phyloP scores from a whole-genome alignment of 805 yeast species.

The Kodamaea hsintzibuensis region DNA sequence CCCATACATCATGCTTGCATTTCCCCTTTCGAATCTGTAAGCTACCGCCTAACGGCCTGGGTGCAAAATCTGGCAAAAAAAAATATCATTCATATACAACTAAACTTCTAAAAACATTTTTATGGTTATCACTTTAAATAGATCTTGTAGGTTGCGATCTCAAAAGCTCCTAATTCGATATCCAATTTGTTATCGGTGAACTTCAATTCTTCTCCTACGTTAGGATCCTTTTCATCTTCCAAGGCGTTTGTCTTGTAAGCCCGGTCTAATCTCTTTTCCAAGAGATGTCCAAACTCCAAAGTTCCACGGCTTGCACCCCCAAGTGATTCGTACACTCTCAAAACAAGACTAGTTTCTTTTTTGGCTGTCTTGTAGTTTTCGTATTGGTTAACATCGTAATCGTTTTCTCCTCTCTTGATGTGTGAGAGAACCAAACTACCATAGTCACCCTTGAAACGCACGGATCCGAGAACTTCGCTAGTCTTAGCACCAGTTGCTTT shows the following conservation, averaged over 20 bases:
- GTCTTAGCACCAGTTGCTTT: conserved; percentile 14
- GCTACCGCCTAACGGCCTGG: background rate
- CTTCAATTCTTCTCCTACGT: conserved; percentile 26
- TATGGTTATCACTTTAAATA: conserved; percentile 27
- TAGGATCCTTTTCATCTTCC: conserved; percentile 48
- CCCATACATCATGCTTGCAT: background rate
- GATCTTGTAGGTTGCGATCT: conserved; percentile 65
- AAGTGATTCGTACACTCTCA: conserved; percentile 81
- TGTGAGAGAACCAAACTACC: conserved; percentile 67
- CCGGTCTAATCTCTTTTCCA: conserved; percentile 38
- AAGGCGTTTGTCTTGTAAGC: conserved; percentile 60
- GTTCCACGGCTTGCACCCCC: conserved; percentile 72
- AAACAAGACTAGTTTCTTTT: conserved; percentile 52
- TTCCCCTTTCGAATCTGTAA: background rate
- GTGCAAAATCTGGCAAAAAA: background rate
- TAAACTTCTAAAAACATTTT: background rate
- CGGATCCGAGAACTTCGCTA: conserved; percentile 18
- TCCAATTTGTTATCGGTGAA: conserved; percentile 38
- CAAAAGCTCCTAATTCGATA: conserved; percentile 69
- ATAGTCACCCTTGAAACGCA: conserved; percentile 35
- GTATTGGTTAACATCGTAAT: conserved; percentile 50
- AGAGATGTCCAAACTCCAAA: conserved; percentile 40
- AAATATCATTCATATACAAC: background rate
- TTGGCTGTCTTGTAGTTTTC: conserved; percentile 48
- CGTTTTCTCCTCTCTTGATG: conserved; percentile 87